Evolutionary conservation across 495 filamentous ascomycete genomes (phyloP), one percentile per base, ranked within the genome.

Genomic region (Penicillium crystallinum): DNA sequence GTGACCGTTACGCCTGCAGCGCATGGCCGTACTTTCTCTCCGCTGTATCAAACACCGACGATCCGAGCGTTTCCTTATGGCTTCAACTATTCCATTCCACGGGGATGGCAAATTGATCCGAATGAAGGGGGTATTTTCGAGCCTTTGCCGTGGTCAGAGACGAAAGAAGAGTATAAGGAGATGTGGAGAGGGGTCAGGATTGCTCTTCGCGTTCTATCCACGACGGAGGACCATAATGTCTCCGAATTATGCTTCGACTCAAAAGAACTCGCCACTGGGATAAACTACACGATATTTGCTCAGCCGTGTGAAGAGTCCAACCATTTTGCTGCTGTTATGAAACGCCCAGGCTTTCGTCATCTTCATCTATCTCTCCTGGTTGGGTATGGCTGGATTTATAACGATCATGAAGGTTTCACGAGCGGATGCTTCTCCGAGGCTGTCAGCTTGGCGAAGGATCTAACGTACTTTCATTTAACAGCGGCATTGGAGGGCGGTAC

Each of bases 1-100:
- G 45, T 71, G 23, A 63, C 59, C 18, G 36, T 71, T 38, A 68
- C 68, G 12, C 58, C 64, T 46, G 62, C 61, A 22, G 55, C 64
- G 1, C 64, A 69, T 39, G 62, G 68, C 17, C 56, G 54, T 50
- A 21, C 63, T 3, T 64, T 61, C 42, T 12, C 53, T 23, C 65
- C 63, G n/a, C 40, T 67, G 10, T 68, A 68, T 43, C 48, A 65
- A 40, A 71, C 65, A 22, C 64, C 63, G 14, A 68, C 64, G 56
- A 68, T 71, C 23, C 63, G 61, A 22, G 49, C 49, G 21, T 67
- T 71, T 36, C 61, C 63, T 37, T 46, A 50, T 23, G 59, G 57
- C 23, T 66, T 67, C 23, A 64, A 67, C 40, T 70, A 70, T 45
- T 59, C 57, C 12, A 62, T 66, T 40, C 58, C 54, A 6, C 58